Conservation (phyloP, 257 asterid genomes). For the Jacaranda mimosifolia region DNA sequence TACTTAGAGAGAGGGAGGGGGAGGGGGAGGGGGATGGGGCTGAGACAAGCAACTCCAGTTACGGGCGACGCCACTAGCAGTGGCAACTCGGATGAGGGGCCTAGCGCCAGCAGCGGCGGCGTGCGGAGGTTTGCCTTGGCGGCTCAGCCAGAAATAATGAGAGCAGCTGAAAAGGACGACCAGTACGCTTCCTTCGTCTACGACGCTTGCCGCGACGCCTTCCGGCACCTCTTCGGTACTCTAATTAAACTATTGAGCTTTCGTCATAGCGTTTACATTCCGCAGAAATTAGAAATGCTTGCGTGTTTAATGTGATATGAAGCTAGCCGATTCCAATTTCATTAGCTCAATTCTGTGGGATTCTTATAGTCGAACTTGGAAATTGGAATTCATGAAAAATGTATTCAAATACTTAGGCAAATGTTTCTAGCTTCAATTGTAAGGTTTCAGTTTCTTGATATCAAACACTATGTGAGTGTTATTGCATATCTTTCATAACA, state of each 20-base stretch:
- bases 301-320: not conserved
- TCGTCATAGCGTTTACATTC: constrained; percentile 1
- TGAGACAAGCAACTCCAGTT: constrained; percentile 43
- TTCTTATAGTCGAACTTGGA: not conserved
- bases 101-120: constrained; percentile 45
- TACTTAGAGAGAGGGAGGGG: constrained; percentile 1
- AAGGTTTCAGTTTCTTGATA: not conserved
- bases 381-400: constrained; percentile 24
- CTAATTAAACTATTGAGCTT: not conserved
- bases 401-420: not conserved
- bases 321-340: constrained; percentile 1
- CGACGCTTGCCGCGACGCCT: constrained; percentile 98
- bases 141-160: constrained; percentile 97
- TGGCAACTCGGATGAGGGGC: constrained; percentile 50
- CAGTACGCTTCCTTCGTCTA: constrained; percentile 94
- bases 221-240: constrained; percentile 95
- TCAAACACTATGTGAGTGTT: not conserved
- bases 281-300: constrained; percentile 1
- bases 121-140: constrained; percentile 74
- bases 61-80: constrained; percentile 47
- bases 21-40: constrained; percentile 38
- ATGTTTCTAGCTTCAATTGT: not conserved
- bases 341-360: not conserved
- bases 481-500: not conserved
- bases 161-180: constrained; percentile 99